A percentile compares a stretch with the other conserved stretches of the same genome.
These are phyloP conservation scores for Trichoderma guizhouense DNA, from an alignment of 2,329 filamentous ascomycete genomes.

Conservation along the genomic window DNA sequence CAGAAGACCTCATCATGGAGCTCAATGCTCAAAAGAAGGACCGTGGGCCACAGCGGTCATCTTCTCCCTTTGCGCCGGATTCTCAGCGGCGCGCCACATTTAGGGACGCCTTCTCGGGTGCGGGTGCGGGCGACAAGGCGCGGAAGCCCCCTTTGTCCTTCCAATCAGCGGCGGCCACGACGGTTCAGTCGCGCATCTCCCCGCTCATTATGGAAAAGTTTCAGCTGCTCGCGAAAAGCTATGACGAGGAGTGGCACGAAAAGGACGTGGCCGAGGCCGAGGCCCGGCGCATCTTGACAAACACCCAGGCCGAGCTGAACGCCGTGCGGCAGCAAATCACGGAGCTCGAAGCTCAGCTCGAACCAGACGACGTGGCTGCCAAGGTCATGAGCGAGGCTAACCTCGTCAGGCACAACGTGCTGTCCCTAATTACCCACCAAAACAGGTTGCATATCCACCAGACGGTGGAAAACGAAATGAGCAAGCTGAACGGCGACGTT, in stretches of 20 bases:
- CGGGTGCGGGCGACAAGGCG: conserved; percentile 41
- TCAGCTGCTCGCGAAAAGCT: conserved; percentile 64
- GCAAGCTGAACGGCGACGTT: conserved; percentile 48
- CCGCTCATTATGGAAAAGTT: conserved; percentile 70
- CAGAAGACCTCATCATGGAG: conserved; percentile 77
- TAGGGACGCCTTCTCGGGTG: conserved; percentile 47
- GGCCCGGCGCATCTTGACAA: conserved; percentile 61
- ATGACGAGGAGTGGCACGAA: conserved; percentile 72
- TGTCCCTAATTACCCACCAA: conserved; percentile 50
- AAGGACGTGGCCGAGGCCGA: conserved; percentile 69
- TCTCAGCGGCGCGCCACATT: conserved; percentile 55
- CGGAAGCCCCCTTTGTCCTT: conserved; percentile 44
- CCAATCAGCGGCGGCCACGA: conserved; percentile 64
- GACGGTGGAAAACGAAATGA: conserved; percentile 50
- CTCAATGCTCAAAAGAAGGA: conserved; percentile 67
- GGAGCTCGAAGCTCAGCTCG: conserved; percentile 53
- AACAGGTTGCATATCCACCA: conserved; percentile 52
- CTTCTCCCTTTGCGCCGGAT: conserved; percentile 65
- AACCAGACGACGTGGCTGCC: conserved; percentile 52
- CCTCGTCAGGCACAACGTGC: conserved; percentile 45
- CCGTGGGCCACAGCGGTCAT: conserved; percentile 69
- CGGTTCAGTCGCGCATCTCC: conserved; percentile 66
- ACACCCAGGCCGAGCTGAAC: conserved; percentile 65
- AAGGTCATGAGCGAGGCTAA: conserved; percentile 52
- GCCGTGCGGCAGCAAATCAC: conserved; percentile 57